phyloP scores from a whole-genome alignment of 306 rosid species.

The Prunus armeniaca region DNA sequence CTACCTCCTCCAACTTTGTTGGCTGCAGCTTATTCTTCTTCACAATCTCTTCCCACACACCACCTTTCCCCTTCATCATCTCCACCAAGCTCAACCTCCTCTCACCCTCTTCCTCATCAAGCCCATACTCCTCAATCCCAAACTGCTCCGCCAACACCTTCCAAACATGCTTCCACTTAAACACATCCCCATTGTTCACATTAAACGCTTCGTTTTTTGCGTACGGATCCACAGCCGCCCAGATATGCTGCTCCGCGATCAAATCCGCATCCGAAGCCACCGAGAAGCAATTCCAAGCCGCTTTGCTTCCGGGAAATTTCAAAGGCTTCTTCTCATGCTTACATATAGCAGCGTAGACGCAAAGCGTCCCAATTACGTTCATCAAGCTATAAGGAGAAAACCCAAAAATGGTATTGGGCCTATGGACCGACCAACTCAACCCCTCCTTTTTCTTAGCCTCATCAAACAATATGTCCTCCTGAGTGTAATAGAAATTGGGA shows the following conservation, averaged over 20 bases:
- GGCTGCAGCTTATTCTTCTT: slow-evolving; percentile 40
- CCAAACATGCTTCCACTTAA: slow-evolving; percentile 67
- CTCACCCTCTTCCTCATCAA: slow-evolving; percentile 32
- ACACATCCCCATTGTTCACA: slow-evolving; percentile 57
- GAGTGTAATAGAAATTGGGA: slow-evolving; percentile 54
- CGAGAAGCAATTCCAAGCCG: slow-evolving; percentile 45
- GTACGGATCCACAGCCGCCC: slow-evolving; percentile 71
- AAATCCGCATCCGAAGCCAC: slow-evolving; percentile 59
- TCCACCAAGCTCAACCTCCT: slow-evolving; percentile 29
- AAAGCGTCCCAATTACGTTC: slow-evolving; percentile 41
- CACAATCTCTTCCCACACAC: slow-evolving; percentile 63
- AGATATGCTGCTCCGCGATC: slow-evolving; percentile 72
- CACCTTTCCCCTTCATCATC: slow-evolving; percentile 45
- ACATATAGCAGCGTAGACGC: slow-evolving; percentile 60
- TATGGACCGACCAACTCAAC: slow-evolving; percentile 50
- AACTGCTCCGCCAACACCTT: slow-evolving; percentile 62
- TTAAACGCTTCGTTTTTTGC: slow-evolving; percentile 61
- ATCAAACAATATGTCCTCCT: slow-evolving; percentile 48
- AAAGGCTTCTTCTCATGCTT: slow-evolving; percentile 54
- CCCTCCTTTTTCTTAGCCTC: slow-evolving; percentile 45
- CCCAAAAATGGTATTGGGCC: slow-evolving; percentile 51
- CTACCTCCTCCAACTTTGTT: slow-evolving; percentile 50
- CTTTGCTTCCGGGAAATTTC: slow-evolving; percentile 48
- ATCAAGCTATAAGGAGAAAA: slow-evolving; percentile 64
- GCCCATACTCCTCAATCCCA: slow-evolving; percentile 57